Base-by-base conservation (phyloP, 768 basidiomycete genomes). In the Rhizopogon vesiculosus region DNA sequence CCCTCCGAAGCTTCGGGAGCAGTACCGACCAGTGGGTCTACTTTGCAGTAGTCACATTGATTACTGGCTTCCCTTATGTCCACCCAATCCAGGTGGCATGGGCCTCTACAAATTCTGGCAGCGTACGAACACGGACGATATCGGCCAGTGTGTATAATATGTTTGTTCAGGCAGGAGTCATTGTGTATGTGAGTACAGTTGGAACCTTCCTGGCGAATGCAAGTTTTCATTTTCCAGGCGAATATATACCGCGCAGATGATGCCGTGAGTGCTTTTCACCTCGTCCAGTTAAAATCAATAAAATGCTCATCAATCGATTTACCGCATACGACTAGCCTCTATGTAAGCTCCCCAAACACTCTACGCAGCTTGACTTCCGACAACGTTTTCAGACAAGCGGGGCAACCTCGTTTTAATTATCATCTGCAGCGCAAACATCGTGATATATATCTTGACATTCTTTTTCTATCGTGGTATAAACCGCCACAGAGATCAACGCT, bases 81-180 rank as follows among this genome's bases (percentile, higher is more conserved):
- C 69, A 69, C 44, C 69, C 68, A 2, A 66, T 71, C 35, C 78
- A 80, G 62, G 79, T 84, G 0, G 82, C 78, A 1, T 84, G 83
- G 82, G 73, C 77, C 1, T 84, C 81, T 1, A 72, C 79, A 50
- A 87, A 86, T 64, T 82, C 85, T 2, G 77, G 78, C 61, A 80
- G 78, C 51, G 86, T 86, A 2, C 69, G 78, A 42, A 83, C 78
- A 6, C 71, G 84, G 64, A 82, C 70, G 9, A 69, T 74, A 9
- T 64, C 66, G 2, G 71, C 75, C 7, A 72, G 74, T 1, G 68
- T 83, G 28, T 86, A 87, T 66, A 87, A 85, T 59, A 83, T 86
- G 76, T 80, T 78, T 57, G 81, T 84, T n/a, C 83, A 85, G 65
- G 78, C 78, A 3, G 79, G 79, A 16, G 74, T 70, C 16, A 78